Conservation (phyloP, 495 filamentous ascomycete genomes). For the Penicillium cosmopolitanum region DNA sequence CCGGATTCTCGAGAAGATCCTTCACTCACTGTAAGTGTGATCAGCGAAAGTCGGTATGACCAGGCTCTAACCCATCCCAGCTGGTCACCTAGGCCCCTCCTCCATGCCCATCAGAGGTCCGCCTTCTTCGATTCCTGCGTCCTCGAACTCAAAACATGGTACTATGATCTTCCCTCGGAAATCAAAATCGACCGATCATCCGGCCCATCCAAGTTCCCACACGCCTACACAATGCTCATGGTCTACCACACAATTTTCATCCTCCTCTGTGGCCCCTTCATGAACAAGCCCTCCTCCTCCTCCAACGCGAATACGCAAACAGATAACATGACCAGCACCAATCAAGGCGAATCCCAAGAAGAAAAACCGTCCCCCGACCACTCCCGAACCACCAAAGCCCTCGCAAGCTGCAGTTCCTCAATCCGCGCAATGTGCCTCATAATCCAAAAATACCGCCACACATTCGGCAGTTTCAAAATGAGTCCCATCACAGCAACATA, state of each 20-base stretch:
- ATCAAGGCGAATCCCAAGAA: neutral
- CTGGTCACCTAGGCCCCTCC: slow-evolving; percentile 33
- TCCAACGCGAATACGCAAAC: neutral
- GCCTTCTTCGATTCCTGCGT: slow-evolving; percentile 33
- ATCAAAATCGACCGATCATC: slow-evolving; percentile 22
- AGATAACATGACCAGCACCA: neutral
- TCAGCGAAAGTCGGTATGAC: no score
- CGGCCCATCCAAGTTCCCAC: slow-evolving; percentile 25
- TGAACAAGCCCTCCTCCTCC: slow-evolving; percentile 1
- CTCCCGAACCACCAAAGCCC: slow-evolving; percentile 10
- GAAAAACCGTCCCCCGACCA: slow-evolving; percentile 1
- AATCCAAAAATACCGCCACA: slow-evolving; percentile 33
- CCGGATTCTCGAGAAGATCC: slow-evolving; percentile 33
- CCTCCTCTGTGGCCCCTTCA: slow-evolving; percentile 31
- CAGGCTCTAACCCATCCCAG: slow-evolving; percentile 8
- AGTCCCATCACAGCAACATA: slow-evolving; percentile 37
- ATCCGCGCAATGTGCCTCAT: slow-evolving; percentile 25
- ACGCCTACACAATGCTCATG: slow-evolving; percentile 34
- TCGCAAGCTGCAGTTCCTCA: slow-evolving; percentile 22
- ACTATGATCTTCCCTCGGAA: slow-evolving; percentile 30
- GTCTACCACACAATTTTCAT: slow-evolving; percentile 33
- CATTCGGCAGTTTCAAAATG: slow-evolving; percentile 33
- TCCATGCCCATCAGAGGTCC: slow-evolving; percentile 19
- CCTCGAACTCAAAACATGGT: slow-evolving; percentile 34
- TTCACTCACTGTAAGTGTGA: slow-evolving; percentile 28